A percentile compares a stretch with the other conserved stretches of the same genome.
Conservation (phyloP, 2,329 filamentous ascomycete genomes). For the Alternaria arbusti region DNA sequence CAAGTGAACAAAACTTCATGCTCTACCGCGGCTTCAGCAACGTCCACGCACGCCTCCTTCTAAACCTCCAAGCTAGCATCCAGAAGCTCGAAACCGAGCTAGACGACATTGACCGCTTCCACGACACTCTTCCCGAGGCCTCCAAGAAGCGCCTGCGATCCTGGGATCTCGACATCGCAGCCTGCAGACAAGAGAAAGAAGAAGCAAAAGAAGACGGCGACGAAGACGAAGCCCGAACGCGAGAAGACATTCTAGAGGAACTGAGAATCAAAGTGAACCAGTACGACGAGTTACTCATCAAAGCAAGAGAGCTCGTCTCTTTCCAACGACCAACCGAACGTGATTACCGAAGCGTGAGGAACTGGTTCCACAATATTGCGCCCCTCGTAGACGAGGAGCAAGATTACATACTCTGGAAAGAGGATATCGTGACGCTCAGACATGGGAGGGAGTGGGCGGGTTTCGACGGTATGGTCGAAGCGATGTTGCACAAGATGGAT, state of each 20-base stretch:
- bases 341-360: constrained; percentile 35
- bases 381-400: constrained; percentile 30
- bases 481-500: constrained; percentile 20
- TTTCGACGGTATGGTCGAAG: constrained; percentile 40
- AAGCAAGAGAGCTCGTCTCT: constrained; percentile 31
- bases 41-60: constrained; percentile 36
- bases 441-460: constrained; percentile 40
- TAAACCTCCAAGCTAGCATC: constrained; percentile 21
- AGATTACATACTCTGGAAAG: constrained; percentile 34
- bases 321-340: constrained; percentile 34
- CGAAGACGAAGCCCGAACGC: neutral
- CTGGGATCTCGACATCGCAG: neutral
- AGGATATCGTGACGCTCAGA: constrained; percentile 40
- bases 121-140: neutral
- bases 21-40: constrained; percentile 41
- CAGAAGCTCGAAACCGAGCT: neutral
- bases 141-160: neutral
- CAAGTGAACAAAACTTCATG: constrained; percentile 39
- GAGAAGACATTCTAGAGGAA: neutral
- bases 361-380: constrained; percentile 27
- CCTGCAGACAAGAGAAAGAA: neutral
- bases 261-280: neutral
- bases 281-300: constrained; percentile 3
- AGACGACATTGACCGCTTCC: neutral
- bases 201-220: neutral